Evolutionary conservation across 129 eudicot genomes (phyloP), one percentile per base, ranked within the genome.

Genomic region (Rutidosis leptorrhynchoides): DNA sequence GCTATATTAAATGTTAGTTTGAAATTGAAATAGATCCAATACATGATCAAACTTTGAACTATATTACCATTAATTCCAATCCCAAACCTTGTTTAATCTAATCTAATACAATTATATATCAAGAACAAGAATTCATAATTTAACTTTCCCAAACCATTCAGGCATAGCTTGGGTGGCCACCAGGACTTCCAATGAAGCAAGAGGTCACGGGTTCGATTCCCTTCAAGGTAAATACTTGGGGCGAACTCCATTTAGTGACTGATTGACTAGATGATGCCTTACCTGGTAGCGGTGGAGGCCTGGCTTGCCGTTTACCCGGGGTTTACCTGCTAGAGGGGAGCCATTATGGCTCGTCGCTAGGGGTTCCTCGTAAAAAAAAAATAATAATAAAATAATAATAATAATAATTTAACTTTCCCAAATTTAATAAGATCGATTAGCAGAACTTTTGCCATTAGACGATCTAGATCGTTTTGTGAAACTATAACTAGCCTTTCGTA

Each of bases 401-500:
- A n/a, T n/a, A n/a, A n/a, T n/a, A 70, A 4, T 20, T 24, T 70
- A 25, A 25, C 29, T 54, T 26, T 56, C 25, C 65, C 12, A 22
- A 32, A 24, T 5, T 60, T 46, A 75, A 60, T 68, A 68, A 51
- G 70, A 68, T 52, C 62, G 70, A 68, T 75, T 75, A 52, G 33
- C 82, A 77, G 70, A 60, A 23, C 82, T 70, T 45, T 78, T 90
- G 57, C 80, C 3, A 37, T 16, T 37, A 37, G 45, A 37, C 4
- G 46, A 12, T 15, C 46, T 40, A 40, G 46, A 40, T 40, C 46
- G n/a, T 40, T 40, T 81, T 75, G 80, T 86, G 20, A 67, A 69
- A 58, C 82, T 58, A 30, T n/a, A n/a, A n/a, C 74, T 73, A 5
- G 79, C 76, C 57, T 75, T 86, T 25, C 75, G 84, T 17, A 65